These are phyloP conservation scores for Arthrocladium fulminans DNA, from an alignment of 2,329 filamentous ascomycete genomes.

Conservation along the genomic window DNA sequence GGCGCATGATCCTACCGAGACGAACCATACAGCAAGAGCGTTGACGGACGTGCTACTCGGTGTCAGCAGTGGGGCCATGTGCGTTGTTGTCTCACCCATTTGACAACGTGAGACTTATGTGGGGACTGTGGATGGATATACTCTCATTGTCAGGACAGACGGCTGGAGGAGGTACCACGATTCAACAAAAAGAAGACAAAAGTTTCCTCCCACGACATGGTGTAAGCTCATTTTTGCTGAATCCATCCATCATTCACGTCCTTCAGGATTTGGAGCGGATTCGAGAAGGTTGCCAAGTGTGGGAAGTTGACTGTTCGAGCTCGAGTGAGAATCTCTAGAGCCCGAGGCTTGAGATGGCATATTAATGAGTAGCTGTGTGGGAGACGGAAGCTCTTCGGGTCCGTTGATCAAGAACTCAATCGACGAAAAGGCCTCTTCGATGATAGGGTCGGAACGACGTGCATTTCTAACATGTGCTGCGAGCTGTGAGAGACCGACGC, in stretches of 20 bases:
- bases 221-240: too few relatives aligned
- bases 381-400: conserved; percentile 18
- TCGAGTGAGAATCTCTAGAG: conserved; percentile 1
- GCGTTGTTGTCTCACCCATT: background rate
- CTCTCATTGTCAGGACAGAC: too few relatives aligned
- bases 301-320: background rate
- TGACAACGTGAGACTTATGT: too few relatives aligned
- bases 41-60: background rate
- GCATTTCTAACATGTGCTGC: conserved; percentile 22
- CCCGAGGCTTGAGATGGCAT: background rate
- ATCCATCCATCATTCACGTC: too few relatives aligned
- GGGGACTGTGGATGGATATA: too few relatives aligned
- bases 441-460: conserved; percentile 15
- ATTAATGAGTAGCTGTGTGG: conserved; percentile 14
- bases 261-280: background rate
- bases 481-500: conserved; percentile 20
- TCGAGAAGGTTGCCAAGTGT: too few relatives aligned
- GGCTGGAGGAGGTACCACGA: too few relatives aligned
- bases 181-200: too few relatives aligned
- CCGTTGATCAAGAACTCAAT: conserved; percentile 20
- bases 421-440: conserved; percentile 17
- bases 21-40: background rate
- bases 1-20: background rate
- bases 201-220: too few relatives aligned
- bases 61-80: background rate